Conservation (phyloP, 108 stramenopile species). For the Fragilaria radians region DNA sequence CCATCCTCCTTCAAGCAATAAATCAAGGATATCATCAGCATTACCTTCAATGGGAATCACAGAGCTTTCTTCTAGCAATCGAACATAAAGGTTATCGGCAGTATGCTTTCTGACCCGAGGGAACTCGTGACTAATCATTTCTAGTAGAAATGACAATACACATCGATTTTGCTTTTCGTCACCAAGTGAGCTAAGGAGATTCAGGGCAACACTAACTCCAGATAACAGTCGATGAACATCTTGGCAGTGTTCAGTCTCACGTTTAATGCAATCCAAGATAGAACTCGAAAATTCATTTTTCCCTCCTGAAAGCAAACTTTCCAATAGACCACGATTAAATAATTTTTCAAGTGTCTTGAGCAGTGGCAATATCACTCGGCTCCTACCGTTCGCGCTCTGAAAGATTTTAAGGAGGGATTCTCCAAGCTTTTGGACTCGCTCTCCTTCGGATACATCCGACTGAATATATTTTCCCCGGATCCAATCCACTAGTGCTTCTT, state of each 20-base stretch:
- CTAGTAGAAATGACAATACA: conserved; percentile 53
- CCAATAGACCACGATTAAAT: conserved; percentile 58
- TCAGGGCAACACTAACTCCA: conserved; percentile 48
- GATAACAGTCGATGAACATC: conserved; percentile 70
- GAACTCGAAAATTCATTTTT: conserved; percentile 28
- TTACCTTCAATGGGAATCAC: conserved; percentile 11
- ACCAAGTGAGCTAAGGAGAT: conserved; percentile 24
- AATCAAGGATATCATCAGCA: conserved; percentile 29
- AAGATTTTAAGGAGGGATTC: conserved; percentile 35
- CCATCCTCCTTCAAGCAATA: conserved; percentile 34
- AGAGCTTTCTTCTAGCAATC: conserved; percentile 52
- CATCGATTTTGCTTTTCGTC: not conserved
- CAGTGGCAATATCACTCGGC: conserved; percentile 63
- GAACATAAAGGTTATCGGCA: conserved; percentile 86
- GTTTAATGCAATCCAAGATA: conserved; percentile 36
- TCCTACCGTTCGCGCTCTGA: conserved; percentile 34
- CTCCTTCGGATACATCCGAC: not conserved
- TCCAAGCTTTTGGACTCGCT: not conserved
- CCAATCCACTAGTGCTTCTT: conserved; percentile 71
- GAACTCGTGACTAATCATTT: conserved; percentile 73
- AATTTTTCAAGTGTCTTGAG: conserved; percentile 74
- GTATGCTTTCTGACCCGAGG: conserved; percentile 79
- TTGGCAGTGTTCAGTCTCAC: conserved; percentile 49
- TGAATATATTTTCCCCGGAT: conserved; percentile 6
- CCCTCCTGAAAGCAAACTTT: conserved; percentile 32